Evolutionary conservation across 2,329 filamentous ascomycete genomes (phyloP), one percentile per base, ranked within the genome.

Genomic region (Alternaria sp.): DNA sequence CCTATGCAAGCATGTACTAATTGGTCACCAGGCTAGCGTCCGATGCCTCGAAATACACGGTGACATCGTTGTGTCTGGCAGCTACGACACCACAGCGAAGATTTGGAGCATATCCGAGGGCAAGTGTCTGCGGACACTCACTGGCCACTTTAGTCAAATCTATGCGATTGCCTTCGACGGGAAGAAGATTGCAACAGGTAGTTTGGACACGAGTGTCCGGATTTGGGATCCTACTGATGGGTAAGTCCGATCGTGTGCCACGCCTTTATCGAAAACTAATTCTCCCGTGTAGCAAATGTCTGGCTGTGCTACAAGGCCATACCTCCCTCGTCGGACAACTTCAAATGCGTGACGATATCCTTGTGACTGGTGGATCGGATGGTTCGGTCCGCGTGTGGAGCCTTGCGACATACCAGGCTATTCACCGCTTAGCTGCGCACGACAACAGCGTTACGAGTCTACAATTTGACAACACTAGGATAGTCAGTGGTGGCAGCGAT

Each of bases 31-130:
- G 78, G 94, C 94, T 42, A 97, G 93, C 77, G 94, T 99, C 26
- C 86, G 94, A 63, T 99, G 94, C 77, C 83, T 99, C 40, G 95
- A 97, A 74, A 97, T 98, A 71, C 92, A 97, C 75, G 95, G 93
- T 54, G 94, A 99, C 78, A 88, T 97, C 65, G 92, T 98, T 39
- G 95, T 99, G n/a, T 97, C 93, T 29, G 95, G 95, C 56, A 97
- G 93, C 77, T 99, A 99, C 79, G 95, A 99, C 76, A 97, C 95
- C 6, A 97, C 92, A 23, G 95, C 95, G 23, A 90, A 93, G 69
- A 94, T 99, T 56, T 99, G 95, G 95, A 97, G 92, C 77, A 98
- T 99, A 51, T 96, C 92, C 2, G 92, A 97, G 79, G 95, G 95
- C 29, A 88, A 92, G 62, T 99, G 95, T 77, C 81, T 98, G 54